Conservation (phyloP, 306 rosid species). For the Ammopiptanthus mongolicus region DNA sequence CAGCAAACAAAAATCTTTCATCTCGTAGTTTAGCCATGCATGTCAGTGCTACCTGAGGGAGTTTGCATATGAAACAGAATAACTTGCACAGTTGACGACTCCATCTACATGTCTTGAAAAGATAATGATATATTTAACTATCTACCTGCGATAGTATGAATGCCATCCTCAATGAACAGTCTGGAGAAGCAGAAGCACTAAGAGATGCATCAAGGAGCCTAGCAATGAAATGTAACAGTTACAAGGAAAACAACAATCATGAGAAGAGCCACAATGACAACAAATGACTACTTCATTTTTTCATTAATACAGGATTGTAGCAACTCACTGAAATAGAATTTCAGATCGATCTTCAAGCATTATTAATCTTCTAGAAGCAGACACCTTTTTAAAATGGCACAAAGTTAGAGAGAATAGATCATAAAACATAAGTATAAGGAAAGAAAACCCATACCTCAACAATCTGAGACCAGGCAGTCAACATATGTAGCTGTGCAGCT, state of each 20-base stretch:
- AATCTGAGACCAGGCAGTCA: constrained; percentile 96
- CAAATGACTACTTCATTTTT: not conserved
- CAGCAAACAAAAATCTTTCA: constrained; percentile 83
- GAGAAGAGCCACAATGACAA: not conserved
- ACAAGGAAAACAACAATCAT: not conserved
- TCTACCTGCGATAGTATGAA: constrained; percentile 80
- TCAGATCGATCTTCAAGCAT: constrained; percentile 83
- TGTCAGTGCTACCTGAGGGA: constrained; percentile 76
- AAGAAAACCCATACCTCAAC: constrained; percentile 64
- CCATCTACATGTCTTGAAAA: not conserved
- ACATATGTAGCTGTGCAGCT: constrained; percentile 96
- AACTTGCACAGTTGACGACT: constrained; percentile 5
- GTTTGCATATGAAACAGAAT: not conserved
- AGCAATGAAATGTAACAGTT: constrained; percentile 26
- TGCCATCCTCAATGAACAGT: constrained; percentile 95
- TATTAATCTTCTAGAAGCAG: constrained; percentile 78
- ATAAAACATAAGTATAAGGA: not conserved
- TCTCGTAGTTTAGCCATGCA: constrained; percentile 97
- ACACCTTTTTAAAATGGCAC: constrained; percentile 43
- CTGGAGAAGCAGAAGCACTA: constrained; percentile 89
- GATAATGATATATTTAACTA: not conserved
- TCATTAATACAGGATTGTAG: not conserved
- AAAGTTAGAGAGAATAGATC: constrained; percentile 18
- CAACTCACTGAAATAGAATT: constrained; percentile 79
- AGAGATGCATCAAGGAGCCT: constrained; percentile 84